Conservation (phyloP, 1,139 yeast species). For the Candida mesenterica region DNA sequence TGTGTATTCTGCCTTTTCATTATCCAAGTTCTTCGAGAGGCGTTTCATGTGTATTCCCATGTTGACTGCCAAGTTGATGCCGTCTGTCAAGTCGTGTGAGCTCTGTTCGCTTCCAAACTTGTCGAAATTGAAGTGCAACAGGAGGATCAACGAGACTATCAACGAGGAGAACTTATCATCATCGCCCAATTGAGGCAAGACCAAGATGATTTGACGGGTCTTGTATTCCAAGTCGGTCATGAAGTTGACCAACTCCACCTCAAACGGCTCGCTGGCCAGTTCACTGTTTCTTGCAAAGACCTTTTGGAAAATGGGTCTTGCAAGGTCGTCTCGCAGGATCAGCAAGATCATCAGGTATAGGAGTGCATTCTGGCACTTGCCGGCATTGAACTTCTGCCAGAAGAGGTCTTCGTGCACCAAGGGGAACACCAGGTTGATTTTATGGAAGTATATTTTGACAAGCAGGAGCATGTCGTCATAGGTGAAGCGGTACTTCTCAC, state of each 20-base stretch:
- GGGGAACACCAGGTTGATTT: constrained; percentile 36
- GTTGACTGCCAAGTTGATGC: constrained; percentile 30
- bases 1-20: constrained; percentile 21
- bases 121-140: constrained; percentile 30
- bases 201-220: constrained; percentile 31
- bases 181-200: constrained; percentile 39
- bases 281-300: constrained; percentile 16
- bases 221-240: constrained; percentile 34
- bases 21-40: constrained; percentile 15
- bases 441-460: constrained; percentile 29
- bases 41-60: constrained; percentile 35
- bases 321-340: constrained; percentile 27
- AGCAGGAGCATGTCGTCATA: constrained; percentile 24
- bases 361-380: constrained; percentile 24
- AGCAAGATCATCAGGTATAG: constrained; percentile 30
- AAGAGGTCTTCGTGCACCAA: constrained; percentile 28
- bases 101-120: constrained; percentile 36
- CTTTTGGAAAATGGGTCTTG: constrained; percentile 25
- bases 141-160: constrained; percentile 29
- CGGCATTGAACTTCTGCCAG: constrained; percentile 27
- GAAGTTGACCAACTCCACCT: constrained; percentile 18
- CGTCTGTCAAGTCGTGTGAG: constrained; percentile 33
- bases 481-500: constrained; percentile 22
- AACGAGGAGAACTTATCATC: constrained; percentile 32
- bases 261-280: background rate